These are phyloP conservation scores for Areca catechu DNA, from an alignment of 176 grass and related monocot species.

Conservation along the genomic window DNA sequence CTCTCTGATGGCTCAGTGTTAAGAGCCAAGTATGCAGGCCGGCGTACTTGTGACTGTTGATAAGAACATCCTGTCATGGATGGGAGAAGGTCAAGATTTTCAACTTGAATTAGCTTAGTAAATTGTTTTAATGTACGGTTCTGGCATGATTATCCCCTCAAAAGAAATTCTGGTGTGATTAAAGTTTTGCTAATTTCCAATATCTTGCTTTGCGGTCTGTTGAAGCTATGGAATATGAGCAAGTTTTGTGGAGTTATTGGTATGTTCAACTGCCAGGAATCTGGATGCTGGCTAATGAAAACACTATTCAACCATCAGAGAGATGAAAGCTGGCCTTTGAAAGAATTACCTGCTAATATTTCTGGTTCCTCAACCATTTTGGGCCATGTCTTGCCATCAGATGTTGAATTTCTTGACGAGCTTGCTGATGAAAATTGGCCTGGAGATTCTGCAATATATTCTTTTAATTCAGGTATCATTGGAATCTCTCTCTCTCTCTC, in stretches of 20 bases:
- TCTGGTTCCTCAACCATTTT: conserved; percentile 15
- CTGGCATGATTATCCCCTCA: too few relatives aligned
- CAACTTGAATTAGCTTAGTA: too few relatives aligned
- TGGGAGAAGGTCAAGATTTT: too few relatives aligned
- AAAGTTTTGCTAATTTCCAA: too few relatives aligned
- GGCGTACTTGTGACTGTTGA: too few relatives aligned
- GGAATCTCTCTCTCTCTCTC: too few relatives aligned
- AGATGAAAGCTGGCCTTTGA: conserved; percentile 19
- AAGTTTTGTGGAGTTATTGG: conserved; percentile 38
- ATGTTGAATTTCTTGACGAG: conserved; percentile 39
- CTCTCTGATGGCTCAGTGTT: too few relatives aligned
- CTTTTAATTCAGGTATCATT: conserved; percentile 38
- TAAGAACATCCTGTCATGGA: too few relatives aligned
- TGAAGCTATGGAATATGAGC: conserved; percentile 62
- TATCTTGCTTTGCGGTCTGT: conserved; percentile 18
- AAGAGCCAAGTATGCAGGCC: too few relatives aligned
- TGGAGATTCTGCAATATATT: conserved; percentile 38
- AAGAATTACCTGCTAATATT: conserved; percentile 16
- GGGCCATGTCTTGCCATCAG: conserved; percentile 22
- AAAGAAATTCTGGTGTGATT: too few relatives aligned
- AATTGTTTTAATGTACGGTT: too few relatives aligned
- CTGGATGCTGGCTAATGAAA: conserved; percentile 27
- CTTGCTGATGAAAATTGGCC: conserved; percentile 26
- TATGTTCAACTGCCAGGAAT: conserved; percentile 51
- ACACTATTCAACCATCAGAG: too few relatives aligned